A percentile compares a stretch with the other conserved stretches of the same genome.
Conservation (phyloP, 2,329 filamentous ascomycete species). For the Xylaria sp. region DNA sequence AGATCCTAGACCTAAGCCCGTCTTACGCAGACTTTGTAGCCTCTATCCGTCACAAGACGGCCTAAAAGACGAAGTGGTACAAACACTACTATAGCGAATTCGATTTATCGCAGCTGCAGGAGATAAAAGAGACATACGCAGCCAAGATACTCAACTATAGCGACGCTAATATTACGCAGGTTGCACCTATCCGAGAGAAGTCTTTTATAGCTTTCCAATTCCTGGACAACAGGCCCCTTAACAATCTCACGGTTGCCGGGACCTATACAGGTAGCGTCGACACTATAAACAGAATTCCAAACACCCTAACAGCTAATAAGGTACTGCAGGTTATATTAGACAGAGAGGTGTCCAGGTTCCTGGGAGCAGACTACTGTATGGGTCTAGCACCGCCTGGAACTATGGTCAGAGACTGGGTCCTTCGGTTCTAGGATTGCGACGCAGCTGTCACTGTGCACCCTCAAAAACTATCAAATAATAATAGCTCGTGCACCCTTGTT, state of each 20-base stretch:
- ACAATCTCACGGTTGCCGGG: background rate
- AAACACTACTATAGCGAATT: conserved; percentile 11
- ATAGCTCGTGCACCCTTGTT: conserved; percentile 2
- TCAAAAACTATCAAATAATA: background rate
- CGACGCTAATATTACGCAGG: conserved; percentile 2
- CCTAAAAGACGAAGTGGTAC: conserved; percentile 5
- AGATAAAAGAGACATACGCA: conserved; percentile 13
- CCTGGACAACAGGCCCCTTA: background rate
- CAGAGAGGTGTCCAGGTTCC: background rate
- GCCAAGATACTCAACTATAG: conserved; percentile 9
- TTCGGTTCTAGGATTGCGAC: conserved; percentile 22
- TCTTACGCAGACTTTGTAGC: conserved; percentile 14
- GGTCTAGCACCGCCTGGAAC: conserved; percentile 7
- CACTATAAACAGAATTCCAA: background rate
- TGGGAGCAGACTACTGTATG: conserved; percentile 13
- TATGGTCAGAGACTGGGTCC: conserved; percentile 11
- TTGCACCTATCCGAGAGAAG: background rate
- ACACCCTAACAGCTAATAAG: background rate
- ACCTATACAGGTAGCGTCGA: background rate
- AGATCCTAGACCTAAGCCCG: conserved; percentile 8
- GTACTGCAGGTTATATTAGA: background rate
- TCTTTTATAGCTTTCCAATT: conserved; percentile 9
- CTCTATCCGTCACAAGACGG: conserved; percentile 4
- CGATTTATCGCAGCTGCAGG: conserved; percentile 1
- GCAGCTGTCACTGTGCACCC: conserved; percentile 15